A percentile compares a stretch with the other conserved stretches of the same genome.
Evolutionary conservation across 129 eudicot species (phyloP).

Genomic region (Lactuca sativa): DNA sequence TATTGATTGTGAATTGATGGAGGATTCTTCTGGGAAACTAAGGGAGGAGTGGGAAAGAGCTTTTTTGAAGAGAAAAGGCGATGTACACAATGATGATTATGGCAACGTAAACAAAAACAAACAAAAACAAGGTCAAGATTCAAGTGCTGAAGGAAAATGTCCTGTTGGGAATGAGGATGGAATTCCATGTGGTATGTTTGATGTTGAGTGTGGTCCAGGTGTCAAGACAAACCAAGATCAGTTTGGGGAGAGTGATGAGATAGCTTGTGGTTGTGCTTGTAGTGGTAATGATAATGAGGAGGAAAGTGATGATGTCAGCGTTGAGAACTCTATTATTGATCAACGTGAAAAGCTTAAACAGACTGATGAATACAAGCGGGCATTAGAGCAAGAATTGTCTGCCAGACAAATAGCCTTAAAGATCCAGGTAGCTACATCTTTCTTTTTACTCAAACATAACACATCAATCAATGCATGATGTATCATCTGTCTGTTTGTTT

Average conservation of each 20-base stretch:
- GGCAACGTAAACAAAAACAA: constrained; percentile 4
- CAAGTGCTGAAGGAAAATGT: constrained; percentile 20
- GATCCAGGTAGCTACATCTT: constrained; percentile 50
- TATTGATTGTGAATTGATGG: constrained; percentile 73
- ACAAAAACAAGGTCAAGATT: constrained; percentile 18
- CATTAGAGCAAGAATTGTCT: constrained; percentile 71
- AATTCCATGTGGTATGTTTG: too few relatives aligned
- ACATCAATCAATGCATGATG: too few relatives aligned
- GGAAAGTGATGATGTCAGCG: constrained; percentile 19
- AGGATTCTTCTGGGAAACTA: constrained; percentile 51
- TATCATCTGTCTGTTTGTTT: too few relatives aligned
- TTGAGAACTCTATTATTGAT: constrained; percentile 33
- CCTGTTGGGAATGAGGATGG: background rate
- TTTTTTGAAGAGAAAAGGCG: constrained; percentile 48
- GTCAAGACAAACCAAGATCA: constrained; percentile 9
- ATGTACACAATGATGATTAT: constrained; percentile 22
- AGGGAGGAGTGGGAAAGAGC: constrained; percentile 86
- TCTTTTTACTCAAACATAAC: too few relatives aligned
- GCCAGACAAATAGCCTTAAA: constrained; percentile 61
- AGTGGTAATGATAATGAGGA: background rate
- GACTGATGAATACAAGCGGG: constrained; percentile 80
- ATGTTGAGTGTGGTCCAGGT: background rate
- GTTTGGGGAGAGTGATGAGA: constrained; percentile 2
- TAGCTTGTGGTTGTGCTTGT: constrained; percentile 1
- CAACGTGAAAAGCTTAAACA: constrained; percentile 85